Conservation (phyloP, 768 basidiomycete genomes). For the Ephemerocybe angulata region DNA sequence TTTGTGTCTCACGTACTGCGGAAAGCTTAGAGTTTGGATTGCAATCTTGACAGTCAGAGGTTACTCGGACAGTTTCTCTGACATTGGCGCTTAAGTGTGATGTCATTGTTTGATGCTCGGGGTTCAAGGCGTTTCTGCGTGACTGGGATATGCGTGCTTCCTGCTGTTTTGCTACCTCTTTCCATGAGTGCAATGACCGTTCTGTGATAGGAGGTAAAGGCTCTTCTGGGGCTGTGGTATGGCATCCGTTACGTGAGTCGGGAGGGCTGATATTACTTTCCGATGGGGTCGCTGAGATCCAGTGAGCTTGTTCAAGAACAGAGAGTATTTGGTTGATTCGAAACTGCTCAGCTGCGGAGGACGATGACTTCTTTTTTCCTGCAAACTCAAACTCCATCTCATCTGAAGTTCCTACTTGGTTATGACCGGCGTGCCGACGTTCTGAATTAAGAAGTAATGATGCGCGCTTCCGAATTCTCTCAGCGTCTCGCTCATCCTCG, state of each 20-base stretch:
- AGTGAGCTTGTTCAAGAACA: not conserved
- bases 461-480: constrained; percentile 7
- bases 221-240: not conserved
- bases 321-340: not conserved
- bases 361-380: not conserved
- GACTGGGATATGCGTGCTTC: not conserved
- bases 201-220: not conserved
- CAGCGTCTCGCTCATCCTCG: constrained; percentile 32
- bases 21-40: not conserved
- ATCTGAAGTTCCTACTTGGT: not conserved
- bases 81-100: not conserved
- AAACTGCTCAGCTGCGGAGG: not conserved
- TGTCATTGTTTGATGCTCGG: not conserved
- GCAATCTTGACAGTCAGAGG: not conserved
- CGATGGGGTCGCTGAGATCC: not conserved
- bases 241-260: not conserved
- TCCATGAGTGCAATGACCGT: not conserved
- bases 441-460: not conserved
- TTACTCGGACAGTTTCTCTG: not conserved
- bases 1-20: no score
- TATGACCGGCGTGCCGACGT: not conserved
- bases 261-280: not conserved
- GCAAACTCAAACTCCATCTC: not conserved
- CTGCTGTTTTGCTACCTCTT: not conserved
- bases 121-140: not conserved